Conservation (phyloP, 768 basidiomycete genomes). For the Tulasnella sp. region DNA sequence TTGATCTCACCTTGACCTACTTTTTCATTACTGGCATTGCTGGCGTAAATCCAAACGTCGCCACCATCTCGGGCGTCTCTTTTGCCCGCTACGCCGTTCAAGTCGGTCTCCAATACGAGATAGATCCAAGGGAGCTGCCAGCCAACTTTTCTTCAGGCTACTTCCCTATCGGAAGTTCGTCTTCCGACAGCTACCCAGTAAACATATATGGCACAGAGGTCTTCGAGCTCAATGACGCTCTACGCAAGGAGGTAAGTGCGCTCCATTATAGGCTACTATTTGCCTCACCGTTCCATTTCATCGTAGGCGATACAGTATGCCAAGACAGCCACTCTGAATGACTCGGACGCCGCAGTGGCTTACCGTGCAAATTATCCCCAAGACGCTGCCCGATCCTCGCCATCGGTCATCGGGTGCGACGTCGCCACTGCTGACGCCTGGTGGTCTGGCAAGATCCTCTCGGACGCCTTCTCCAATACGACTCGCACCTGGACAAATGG, state of each 20-base stretch:
- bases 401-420: slow-evolving; percentile 37
- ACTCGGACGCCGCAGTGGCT: slow-evolving; percentile 35
- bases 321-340: slow-evolving; percentile 36
- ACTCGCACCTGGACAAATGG: slow-evolving; percentile 39
- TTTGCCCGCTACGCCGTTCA: slow-evolving; percentile 44
- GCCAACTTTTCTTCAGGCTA: slow-evolving; percentile 40
- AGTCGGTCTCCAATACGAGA: slow-evolving; percentile 40
- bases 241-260: slow-evolving; percentile 28
- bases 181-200: slow-evolving; percentile 34
- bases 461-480: slow-evolving; percentile 40
- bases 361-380: slow-evolving; percentile 37
- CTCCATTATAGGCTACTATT: background rate
- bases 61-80: slow-evolving; percentile 40
- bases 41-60: slow-evolving; percentile 41
- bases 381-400: slow-evolving; percentile 35
- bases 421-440: slow-evolving; percentile 41
- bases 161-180: slow-evolving; percentile 36
- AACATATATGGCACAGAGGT: slow-evolving; percentile 45
- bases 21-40: slow-evolving; percentile 45
- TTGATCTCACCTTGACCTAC: slow-evolving; percentile 42
- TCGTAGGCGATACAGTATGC: slow-evolving; percentile 37
- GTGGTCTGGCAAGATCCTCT: slow-evolving; percentile 40
- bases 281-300: background rate
- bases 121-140: slow-evolving; percentile 44
- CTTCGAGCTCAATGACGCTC: slow-evolving; percentile 45